Evolutionary conservation across 2,329 filamentous ascomycete species (phyloP).

Genomic region (Fusarium musae): DNA sequence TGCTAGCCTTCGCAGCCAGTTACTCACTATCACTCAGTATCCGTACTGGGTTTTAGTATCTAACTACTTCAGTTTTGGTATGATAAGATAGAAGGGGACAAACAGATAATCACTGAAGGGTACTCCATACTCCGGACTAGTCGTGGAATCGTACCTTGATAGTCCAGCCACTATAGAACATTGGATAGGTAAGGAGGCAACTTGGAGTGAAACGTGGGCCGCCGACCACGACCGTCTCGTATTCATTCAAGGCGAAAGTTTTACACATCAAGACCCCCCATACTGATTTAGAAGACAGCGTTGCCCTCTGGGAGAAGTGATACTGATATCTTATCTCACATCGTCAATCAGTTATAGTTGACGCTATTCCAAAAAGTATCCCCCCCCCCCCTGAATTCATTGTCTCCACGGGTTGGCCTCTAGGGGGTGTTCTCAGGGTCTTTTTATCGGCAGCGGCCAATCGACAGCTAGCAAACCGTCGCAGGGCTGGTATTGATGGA

Average conservation of each 20-base stretch:
- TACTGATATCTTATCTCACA: background rate
- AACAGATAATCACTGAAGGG: background rate
- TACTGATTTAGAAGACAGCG: background rate
- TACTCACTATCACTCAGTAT: background rate
- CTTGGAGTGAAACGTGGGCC: background rate
- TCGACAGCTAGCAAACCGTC: slow-evolving; percentile 39
- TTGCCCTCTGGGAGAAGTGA: background rate
- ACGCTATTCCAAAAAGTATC: background rate
- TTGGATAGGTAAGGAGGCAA: background rate
- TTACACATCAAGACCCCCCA: background rate
- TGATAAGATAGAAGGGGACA: too few relatives aligned
- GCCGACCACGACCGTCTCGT: background rate
- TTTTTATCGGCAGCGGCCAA: slow-evolving; percentile 41
- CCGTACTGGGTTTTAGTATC: background rate
- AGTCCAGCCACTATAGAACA: background rate
- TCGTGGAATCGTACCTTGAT: slow-evolving; percentile 4
- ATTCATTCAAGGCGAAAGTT: background rate
- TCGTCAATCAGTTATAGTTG: background rate
- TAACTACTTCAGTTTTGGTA: background rate
- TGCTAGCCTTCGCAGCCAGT: background rate
- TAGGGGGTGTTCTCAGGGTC: slow-evolving; percentile 31
- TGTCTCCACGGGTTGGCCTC: slow-evolving; percentile 4
- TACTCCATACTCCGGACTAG: background rate
- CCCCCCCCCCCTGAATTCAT: slow-evolving; percentile 20
- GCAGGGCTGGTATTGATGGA: slow-evolving; percentile 30